These are phyloP conservation scores for Chaetomium sp. DNA, from an alignment of 2,329 filamentous ascomycete genomes.

Conservation along the genomic window DNA sequence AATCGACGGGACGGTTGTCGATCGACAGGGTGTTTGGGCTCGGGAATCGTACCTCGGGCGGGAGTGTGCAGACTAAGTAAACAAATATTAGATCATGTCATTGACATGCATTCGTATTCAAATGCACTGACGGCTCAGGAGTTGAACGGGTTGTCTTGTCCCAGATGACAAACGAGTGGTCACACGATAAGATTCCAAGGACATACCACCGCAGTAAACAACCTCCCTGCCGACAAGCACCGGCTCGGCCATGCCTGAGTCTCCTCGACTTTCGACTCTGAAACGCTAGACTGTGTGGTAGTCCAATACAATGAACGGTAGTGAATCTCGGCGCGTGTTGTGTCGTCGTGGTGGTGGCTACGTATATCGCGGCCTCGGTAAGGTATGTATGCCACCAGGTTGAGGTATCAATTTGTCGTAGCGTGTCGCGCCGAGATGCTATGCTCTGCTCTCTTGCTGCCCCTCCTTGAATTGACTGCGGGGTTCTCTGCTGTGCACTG, in stretches of 20 bases:
- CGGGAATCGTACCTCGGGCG: slow-evolving; percentile 50
- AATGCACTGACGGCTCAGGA: neutral
- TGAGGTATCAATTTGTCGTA: neutral
- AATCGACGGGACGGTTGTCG: neutral
- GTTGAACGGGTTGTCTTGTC: neutral
- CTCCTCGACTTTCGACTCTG: neutral
- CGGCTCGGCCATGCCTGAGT: slow-evolving; percentile 46
- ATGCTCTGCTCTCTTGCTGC: neutral
- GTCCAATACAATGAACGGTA: neutral
- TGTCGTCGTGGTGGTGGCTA: slow-evolving; percentile 9
- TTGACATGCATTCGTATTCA: neutral
- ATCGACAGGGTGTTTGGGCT: neutral
- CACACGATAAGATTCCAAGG: neutral
- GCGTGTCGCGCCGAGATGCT: slow-evolving; percentile 10
- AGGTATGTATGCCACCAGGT: no score
- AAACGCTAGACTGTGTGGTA: neutral
- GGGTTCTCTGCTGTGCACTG: slow-evolving; percentile 13
- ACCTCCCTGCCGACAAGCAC: slow-evolving; percentile 48
- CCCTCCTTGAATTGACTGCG: slow-evolving; percentile 21
- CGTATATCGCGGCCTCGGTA: neutral
- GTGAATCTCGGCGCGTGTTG: slow-evolving; percentile 3
- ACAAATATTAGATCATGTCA: slow-evolving; percentile 13
- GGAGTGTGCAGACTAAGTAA: slow-evolving; percentile 53
- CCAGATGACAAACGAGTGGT: slow-evolving; percentile 16
- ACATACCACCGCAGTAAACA: slow-evolving; percentile 54